Conservation (phyloP, 495 filamentous ascomycete genomes). For the Pseudomonodictys pantanalensis region DNA sequence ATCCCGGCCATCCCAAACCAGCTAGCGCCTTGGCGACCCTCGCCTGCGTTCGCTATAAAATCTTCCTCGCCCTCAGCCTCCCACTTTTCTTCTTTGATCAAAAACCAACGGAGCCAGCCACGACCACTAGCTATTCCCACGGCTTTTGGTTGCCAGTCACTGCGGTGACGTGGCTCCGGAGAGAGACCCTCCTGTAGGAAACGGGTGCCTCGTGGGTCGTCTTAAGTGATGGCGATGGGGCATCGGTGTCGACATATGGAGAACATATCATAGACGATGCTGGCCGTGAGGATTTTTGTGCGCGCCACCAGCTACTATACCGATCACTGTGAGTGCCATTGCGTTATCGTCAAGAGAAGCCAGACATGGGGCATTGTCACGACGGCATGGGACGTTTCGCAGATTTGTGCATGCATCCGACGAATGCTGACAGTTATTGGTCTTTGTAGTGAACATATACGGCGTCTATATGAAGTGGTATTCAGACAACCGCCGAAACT, state of each 20-base stretch:
- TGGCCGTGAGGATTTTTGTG: background rate
- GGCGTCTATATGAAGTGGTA: too few relatives aligned
- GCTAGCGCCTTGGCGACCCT: slow-evolving; percentile 10
- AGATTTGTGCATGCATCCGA: too few relatives aligned
- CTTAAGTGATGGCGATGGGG: slow-evolving; percentile 38
- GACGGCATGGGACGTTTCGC: too few relatives aligned
- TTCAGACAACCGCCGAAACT: too few relatives aligned
- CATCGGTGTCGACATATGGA: slow-evolving; percentile 33
- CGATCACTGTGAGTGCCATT: background rate
- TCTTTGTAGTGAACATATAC: too few relatives aligned
- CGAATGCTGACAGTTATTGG: too few relatives aligned
- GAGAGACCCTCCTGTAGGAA: slow-evolving; percentile 36
- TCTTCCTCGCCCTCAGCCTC: slow-evolving; percentile 16
- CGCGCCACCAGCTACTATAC: background rate
- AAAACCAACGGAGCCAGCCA: slow-evolving; percentile 39
- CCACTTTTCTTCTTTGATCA: slow-evolving; percentile 29
- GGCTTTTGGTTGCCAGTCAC: slow-evolving; percentile 38
- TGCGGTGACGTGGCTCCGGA: slow-evolving; percentile 34
- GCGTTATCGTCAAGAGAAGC: too few relatives aligned
- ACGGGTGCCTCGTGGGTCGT: slow-evolving; percentile 35
- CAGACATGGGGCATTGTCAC: too few relatives aligned
- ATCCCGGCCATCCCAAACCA: too few relatives aligned
- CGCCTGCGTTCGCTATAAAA: slow-evolving; percentile 26
- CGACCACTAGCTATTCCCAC: slow-evolving; percentile 29
- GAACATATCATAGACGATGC: slow-evolving; percentile 24